phyloP scores from a whole-genome alignment of 805 yeast species.

The Pichia pseudocactophila region DNA sequence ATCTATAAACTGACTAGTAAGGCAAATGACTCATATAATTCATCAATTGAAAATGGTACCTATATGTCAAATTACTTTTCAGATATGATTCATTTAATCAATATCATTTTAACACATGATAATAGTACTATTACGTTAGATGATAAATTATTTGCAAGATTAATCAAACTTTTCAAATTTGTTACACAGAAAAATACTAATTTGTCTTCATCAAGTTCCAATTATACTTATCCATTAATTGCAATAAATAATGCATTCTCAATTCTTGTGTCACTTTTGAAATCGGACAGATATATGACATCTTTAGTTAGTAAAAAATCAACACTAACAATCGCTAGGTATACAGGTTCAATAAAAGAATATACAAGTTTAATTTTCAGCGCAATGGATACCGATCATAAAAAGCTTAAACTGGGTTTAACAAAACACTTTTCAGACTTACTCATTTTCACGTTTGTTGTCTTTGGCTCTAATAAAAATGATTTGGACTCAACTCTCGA shows the following conservation, averaged over 20 bases:
- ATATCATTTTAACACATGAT: slow-evolving; percentile 24
- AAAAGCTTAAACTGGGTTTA: slow-evolving; percentile 22
- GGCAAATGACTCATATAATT: slow-evolving; percentile 27
- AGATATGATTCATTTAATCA: slow-evolving; percentile 23
- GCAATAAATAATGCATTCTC: slow-evolving; percentile 24
- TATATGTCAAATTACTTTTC: slow-evolving; percentile 28
- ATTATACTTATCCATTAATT: slow-evolving; percentile 24
- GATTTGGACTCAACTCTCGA: slow-evolving; percentile 22
- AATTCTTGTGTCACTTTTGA: slow-evolving; percentile 22
- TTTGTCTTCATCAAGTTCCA: slow-evolving; percentile 5
- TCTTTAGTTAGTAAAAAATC: slow-evolving; percentile 21
- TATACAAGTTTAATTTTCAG: slow-evolving; percentile 14
- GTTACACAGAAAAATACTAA: slow-evolving; percentile 16
- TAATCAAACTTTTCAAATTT: slow-evolving; percentile 23
- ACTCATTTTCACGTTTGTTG: slow-evolving; percentile 25
- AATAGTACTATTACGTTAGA: slow-evolving; percentile 22
- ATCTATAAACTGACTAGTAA: slow-evolving; percentile 27
- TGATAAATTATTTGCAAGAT: slow-evolving; percentile 24
- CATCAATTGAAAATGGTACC: slow-evolving; percentile 23
- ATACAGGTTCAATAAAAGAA: slow-evolving; percentile 17
- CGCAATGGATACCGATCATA: slow-evolving; percentile 23
- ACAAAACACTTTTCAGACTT: slow-evolving; percentile 27
- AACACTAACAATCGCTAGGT: slow-evolving; percentile 14
- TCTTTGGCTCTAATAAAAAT: slow-evolving; percentile 21
- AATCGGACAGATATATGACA: slow-evolving; percentile 24